phyloP scores from a whole-genome alignment of 2,329 filamentous ascomycete genomes.

The Ampelomyces quisqualis region DNA sequence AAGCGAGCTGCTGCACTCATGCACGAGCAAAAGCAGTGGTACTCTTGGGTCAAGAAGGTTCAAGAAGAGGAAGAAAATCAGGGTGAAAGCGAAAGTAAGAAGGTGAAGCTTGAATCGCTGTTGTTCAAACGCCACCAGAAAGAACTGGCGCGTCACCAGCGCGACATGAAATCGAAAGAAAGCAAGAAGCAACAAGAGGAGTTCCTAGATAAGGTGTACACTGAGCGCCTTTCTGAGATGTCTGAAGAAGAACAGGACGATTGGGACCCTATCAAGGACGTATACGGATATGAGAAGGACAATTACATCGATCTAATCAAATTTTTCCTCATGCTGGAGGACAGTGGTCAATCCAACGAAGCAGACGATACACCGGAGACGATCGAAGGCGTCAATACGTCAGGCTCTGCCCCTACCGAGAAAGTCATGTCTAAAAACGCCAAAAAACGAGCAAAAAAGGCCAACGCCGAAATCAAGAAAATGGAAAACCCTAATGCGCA shows the following conservation, averaged over 20 bases:
- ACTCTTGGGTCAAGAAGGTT: constrained; percentile 49
- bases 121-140: constrained; percentile 53
- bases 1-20: constrained; percentile 48
- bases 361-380: neutral
- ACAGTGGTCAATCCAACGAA: constrained; percentile 10
- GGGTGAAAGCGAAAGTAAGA: constrained; percentile 53
- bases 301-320: constrained; percentile 50
- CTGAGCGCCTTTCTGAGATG: constrained; percentile 44
- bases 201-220: constrained; percentile 48
- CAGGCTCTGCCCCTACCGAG: constrained; percentile 6
- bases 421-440: constrained; percentile 27
- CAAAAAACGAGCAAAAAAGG: constrained; percentile 39
- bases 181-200: constrained; percentile 48
- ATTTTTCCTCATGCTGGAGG: constrained; percentile 49
- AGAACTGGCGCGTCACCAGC: constrained; percentile 46
- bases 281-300: constrained; percentile 48
- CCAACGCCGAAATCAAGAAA: constrained; percentile 27
- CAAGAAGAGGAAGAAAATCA: constrained; percentile 50
- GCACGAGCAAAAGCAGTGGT: constrained; percentile 53
- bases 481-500: constrained; percentile 15
- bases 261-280: constrained; percentile 55
- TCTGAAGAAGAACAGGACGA: constrained; percentile 41
- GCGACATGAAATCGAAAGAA: constrained; percentile 46
- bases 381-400: neutral
- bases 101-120: constrained; percentile 52